These are phyloP conservation scores for Trifolium subterraneum DNA, from an alignment of 306 rosid species.

Conservation along the genomic window DNA sequence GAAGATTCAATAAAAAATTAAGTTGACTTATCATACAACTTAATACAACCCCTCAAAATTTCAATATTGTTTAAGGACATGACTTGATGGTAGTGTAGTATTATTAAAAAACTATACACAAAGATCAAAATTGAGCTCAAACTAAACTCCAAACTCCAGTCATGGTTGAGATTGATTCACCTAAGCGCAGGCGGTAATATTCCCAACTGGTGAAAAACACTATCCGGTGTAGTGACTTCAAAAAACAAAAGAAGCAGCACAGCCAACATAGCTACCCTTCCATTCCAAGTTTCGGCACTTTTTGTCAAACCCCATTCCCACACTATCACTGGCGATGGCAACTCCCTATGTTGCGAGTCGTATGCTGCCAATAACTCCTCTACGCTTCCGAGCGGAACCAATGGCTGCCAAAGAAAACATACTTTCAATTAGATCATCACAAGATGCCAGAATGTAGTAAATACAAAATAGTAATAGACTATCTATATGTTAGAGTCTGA, in stretches of 20 bases:
- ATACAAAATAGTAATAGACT: too few relatives aligned
- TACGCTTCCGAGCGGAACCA: conserved; percentile 96
- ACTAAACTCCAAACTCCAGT: conserved; percentile 35
- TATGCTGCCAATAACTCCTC: conserved; percentile 89
- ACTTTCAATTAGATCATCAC: conserved; percentile 41
- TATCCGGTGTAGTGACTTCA: conserved; percentile 94
- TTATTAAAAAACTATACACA: conserved; percentile 3
- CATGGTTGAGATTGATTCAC: conserved; percentile 44
- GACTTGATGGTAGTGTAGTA: not conserved
- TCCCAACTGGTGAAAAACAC: conserved; percentile 98
- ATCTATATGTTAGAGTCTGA: too few relatives aligned
- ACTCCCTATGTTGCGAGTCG: conserved; percentile 92
- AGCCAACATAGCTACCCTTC: conserved; percentile 97
- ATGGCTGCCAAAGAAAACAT: conserved; percentile 64
- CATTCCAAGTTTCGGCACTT: conserved; percentile 99
- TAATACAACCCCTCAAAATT: not conserved
- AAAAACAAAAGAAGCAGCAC: conserved; percentile 86
- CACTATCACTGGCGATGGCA: conserved; percentile 85
- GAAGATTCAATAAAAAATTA: not conserved
- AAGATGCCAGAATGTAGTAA: conserved; percentile 5
- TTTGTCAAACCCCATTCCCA: conserved; percentile 99
- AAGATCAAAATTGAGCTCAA: conserved; percentile 36
- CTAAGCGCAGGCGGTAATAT: conserved; percentile 61
- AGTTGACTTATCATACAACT: not conserved
- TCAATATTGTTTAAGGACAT: not conserved